Evolutionary conservation across 192 early-diverging fungal species (phyloP).

Genomic region (Rhizophagus sp.): DNA sequence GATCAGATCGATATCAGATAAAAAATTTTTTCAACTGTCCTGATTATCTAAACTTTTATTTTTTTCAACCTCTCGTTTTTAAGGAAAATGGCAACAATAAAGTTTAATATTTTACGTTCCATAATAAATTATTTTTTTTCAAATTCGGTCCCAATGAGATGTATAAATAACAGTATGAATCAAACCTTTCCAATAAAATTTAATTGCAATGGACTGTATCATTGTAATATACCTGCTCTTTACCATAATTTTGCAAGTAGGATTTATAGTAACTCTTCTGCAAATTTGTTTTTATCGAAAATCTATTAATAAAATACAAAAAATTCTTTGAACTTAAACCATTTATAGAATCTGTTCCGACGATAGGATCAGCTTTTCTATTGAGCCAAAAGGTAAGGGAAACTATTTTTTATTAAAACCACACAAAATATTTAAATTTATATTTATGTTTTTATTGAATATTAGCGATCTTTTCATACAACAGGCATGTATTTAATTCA

Average conservation of each 20-base stretch:
- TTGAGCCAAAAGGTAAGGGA: neutral
- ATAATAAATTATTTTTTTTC: neutral
- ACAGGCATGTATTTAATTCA: neutral
- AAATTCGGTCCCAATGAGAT: neutral
- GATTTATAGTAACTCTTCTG: neutral
- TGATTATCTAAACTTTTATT: no score
- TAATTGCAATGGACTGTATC: neutral
- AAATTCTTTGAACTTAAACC: neutral
- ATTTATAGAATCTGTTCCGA: neutral
- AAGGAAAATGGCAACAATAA: neutral
- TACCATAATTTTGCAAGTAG: slow-evolving; percentile 1
- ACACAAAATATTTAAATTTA: neutral
- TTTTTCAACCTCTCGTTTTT: neutral
- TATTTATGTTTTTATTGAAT: neutral
- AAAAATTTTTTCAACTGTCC: no score
- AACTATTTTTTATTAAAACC: neutral
- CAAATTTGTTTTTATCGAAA: neutral
- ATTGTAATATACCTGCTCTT: neutral
- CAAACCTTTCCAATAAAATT: neutral
- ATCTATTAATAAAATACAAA: neutral
- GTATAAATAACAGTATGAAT: neutral
- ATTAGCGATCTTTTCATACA: slow-evolving; percentile 22
- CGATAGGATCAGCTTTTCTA: neutral
- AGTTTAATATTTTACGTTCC: neutral
- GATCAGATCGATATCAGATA: no score